These are phyloP conservation scores for Solanum acaule DNA, from an alignment of 257 asterid species.

Conservation along the genomic window DNA sequence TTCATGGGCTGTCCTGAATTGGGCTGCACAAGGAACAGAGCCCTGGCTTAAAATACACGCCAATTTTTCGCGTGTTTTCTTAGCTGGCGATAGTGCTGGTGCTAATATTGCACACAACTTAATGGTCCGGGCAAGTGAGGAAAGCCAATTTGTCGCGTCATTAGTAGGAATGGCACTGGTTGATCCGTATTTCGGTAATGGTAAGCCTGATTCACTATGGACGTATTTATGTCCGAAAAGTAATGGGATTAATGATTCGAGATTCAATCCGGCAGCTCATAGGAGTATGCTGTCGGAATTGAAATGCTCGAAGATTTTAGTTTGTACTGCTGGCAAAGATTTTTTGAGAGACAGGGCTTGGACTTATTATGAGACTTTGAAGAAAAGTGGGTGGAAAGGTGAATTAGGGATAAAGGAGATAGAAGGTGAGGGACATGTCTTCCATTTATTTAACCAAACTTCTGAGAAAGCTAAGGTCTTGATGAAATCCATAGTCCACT, in stretches of 20 bases:
- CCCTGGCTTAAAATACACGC: conserved; percentile 52
- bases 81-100: conserved; percentile 88
- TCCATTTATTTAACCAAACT: conserved; percentile 24
- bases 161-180: conserved; percentile 37
- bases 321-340: conserved; percentile 51
- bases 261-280: conserved; percentile 53
- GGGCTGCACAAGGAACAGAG: conserved; percentile 44
- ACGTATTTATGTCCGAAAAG: background rate
- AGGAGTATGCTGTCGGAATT: conserved; percentile 31
- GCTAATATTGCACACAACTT: conserved; percentile 58
- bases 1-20: conserved; percentile 36
- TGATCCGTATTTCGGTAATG: conserved; percentile 62
- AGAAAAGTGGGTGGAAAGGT: conserved; percentile 62
- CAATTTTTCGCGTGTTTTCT: conserved; percentile 34
- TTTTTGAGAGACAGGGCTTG: conserved; percentile 31
- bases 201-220: conserved; percentile 31
- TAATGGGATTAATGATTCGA: conserved; percentile 40
- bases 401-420: conserved; percentile 43
- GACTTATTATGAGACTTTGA: conserved; percentile 46
- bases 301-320: conserved; percentile 41
- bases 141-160: background rate
- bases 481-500: conserved; percentile 20
- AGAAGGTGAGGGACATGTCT: conserved; percentile 58
- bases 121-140: conserved; percentile 18
- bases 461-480: conserved; percentile 36